Base-by-base conservation (phyloP, 2,329 filamentous ascomycete species). In the Lasiodiplodia citricola region DNA sequence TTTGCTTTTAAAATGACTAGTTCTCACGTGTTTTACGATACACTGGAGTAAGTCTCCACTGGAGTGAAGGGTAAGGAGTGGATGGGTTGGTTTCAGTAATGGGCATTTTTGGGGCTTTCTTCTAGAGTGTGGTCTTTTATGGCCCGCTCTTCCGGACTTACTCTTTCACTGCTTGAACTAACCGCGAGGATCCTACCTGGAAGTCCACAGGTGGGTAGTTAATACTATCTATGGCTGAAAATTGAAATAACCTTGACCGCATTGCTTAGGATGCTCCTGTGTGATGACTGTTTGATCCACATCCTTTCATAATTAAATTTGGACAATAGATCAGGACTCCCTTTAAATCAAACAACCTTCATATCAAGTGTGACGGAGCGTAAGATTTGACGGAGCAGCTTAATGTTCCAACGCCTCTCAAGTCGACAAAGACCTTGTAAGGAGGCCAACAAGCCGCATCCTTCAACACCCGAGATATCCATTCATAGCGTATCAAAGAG, bases 1-100 rank as follows among this genome's bases (percentile, higher is more conserved):
- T 64, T 38, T 44, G 37, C 16, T 37, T 64, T 18, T 23, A 18
- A 51, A 31, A 47, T 64, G 60, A 47, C 28, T 64, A 64, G 60
- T 64, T 64, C 44, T 52, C 25, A 64, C 60, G n/a, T 64, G 28
- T 64, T 64, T 50, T 52, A 64, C n/a, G 60, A 50, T 50, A 50
- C 44, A 37, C 44, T 64, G 21, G 28, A 63, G 14, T 38, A 28
- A 35, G 47, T 47, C 55, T 58, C 55, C 60, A 31, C 44, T 64
- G 28, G 44, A 52, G 41, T 52, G 47, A 52, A 52, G 28, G 60
- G 47, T 64, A 64, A 64, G 60, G 28, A 64, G 60, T 52, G 47
- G 47, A 52, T 52, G 47, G 47, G 16, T 52, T 63, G 41, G 47
- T 18, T 52, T 63, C 44, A 51, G 41, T 10, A 31, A 31, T 21